Conservation (phyloP, 495 filamentous ascomycete species). For the Pseudomonodictys pantanalensis region DNA sequence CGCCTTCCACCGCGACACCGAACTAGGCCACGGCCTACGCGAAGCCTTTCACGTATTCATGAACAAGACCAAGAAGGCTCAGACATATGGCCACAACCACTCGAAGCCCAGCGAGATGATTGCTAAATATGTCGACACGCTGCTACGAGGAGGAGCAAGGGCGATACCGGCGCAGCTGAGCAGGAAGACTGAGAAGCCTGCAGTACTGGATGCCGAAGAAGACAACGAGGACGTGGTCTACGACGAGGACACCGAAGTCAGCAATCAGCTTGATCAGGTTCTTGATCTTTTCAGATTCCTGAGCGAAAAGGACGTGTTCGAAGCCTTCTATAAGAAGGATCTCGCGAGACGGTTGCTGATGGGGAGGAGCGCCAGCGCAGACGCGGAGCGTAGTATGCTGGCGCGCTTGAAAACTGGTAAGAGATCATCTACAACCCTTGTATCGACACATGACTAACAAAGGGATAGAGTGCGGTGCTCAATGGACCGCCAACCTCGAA, state of each 20-base stretch:
- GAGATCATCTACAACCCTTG: neutral
- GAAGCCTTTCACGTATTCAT: slow-evolving; percentile 87
- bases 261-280: slow-evolving; percentile 83
- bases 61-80: slow-evolving; percentile 71
- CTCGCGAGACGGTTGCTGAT: slow-evolving; percentile 84
- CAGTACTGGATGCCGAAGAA: slow-evolving; percentile 42
- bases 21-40: slow-evolving; percentile 69
- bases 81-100: slow-evolving; percentile 69
- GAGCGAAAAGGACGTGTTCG: slow-evolving; percentile 95
- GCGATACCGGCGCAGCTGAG: slow-evolving; percentile 61
- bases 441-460: slow-evolving; percentile 18
- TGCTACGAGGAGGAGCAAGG: slow-evolving; percentile 83
- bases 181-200: slow-evolving; percentile 16
- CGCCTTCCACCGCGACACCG: slow-evolving; percentile 71
- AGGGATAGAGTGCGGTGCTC: slow-evolving; percentile 74
- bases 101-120: slow-evolving; percentile 98
- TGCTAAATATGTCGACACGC: slow-evolving; percentile 89
- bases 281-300: slow-evolving; percentile 95
- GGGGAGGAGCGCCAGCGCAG: slow-evolving; percentile 85
- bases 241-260: slow-evolving; percentile 87
- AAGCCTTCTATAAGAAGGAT: slow-evolving; percentile 98
- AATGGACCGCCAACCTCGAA: slow-evolving; percentile 94
- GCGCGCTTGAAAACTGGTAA: slow-evolving; percentile 75
- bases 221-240: slow-evolving; percentile 55
- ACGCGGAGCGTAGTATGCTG: slow-evolving; percentile 95